Evolutionary conservation across 331 rosid genomes (phyloP).

Genomic region (Arachis monticola): DNA sequence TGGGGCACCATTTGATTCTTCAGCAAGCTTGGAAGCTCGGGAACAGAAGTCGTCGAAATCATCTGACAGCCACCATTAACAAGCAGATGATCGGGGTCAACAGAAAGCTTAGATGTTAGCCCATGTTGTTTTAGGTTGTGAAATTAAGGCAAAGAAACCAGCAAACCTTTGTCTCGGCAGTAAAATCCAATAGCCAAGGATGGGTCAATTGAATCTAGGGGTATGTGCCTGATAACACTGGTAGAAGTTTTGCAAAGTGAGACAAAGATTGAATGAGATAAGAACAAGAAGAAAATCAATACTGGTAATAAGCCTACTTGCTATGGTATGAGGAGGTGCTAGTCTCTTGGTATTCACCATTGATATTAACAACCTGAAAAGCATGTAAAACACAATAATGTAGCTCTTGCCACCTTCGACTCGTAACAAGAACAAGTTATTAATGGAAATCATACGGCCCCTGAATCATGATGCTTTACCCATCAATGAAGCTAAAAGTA

Average conservation of each 20-base stretch:
- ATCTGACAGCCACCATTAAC: constrained; percentile 51
- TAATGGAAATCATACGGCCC: neutral
- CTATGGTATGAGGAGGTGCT: constrained; percentile 88
- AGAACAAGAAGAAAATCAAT: constrained; percentile 18
- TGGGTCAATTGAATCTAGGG: constrained; percentile 84
- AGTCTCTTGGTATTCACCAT: constrained; percentile 59
- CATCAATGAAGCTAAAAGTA: neutral
- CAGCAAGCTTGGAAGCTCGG: constrained; percentile 79
- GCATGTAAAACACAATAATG: constrained; percentile 7
- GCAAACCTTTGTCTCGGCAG: constrained; percentile 87
- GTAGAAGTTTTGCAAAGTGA: constrained; percentile 25
- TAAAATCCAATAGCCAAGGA: constrained; percentile 97
- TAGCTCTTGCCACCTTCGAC: too few relatives aligned
- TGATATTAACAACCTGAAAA: constrained; percentile 64
- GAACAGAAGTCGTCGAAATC: constrained; percentile 82
- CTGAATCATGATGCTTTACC: neutral
- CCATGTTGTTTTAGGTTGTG: constrained; percentile 2
- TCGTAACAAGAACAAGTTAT: neutral
- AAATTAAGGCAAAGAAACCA: constrained; percentile 35
- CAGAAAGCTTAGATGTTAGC: constrained; percentile 14
- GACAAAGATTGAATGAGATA: neutral
- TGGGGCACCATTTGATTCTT: constrained; percentile 92
- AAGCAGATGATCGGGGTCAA: constrained; percentile 25
- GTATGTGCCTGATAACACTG: constrained; percentile 74
- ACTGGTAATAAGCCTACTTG: constrained; percentile 61